Percentiles rank a stretch among this genome's conserved stretches.
Evolutionary conservation across 495 filamentous ascomycete species (phyloP).

Genomic region (Durotheca rogersii): DNA sequence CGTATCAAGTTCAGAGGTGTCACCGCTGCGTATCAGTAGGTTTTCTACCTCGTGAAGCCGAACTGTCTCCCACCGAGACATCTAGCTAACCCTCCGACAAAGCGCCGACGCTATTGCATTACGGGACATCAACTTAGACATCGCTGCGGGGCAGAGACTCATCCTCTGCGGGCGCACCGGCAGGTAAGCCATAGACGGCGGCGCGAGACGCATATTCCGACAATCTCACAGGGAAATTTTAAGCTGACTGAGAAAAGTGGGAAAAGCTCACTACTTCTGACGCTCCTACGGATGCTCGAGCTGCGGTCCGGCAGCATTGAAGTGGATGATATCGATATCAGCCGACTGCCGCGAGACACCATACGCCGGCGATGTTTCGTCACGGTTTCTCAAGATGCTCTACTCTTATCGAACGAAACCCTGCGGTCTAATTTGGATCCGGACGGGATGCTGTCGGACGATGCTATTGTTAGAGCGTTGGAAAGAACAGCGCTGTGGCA

Average conservation of each 20-base stretch:
- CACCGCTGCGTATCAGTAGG: too few relatives aligned
- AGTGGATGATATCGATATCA: conserved; percentile 51
- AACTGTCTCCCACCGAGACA: too few relatives aligned
- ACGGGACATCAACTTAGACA: conserved; percentile 36
- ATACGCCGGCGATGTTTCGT: conserved; percentile 34
- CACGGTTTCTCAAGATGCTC: conserved; percentile 51
- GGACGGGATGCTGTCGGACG: conserved; percentile 37
- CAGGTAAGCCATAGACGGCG: conserved; percentile 13
- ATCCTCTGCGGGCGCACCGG: conserved; percentile 50
- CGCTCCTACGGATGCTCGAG: conserved; percentile 42
- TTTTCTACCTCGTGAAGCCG: conserved; percentile 37
- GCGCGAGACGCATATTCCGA: background rate
- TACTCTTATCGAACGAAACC: conserved; percentile 44
- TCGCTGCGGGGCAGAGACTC: conserved; percentile 59
- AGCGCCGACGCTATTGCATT: too few relatives aligned
- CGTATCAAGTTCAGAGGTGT: conserved; percentile 49
- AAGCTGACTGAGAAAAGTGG: conserved; percentile 33
- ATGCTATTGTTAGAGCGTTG: conserved; percentile 42
- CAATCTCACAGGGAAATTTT: too few relatives aligned
- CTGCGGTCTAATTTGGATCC: conserved; percentile 55
- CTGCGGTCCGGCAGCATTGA: conserved; percentile 40
- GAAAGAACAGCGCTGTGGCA: conserved; percentile 22
- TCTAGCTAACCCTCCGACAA: too few relatives aligned
- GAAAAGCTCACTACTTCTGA: conserved; percentile 42
- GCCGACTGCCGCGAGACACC: conserved; percentile 38